Percentiles rank a stretch among this genome's conserved stretches.
Evolutionary conservation across 2,329 filamentous ascomycete genomes (phyloP).

Genomic region (Aspergillus sp.): DNA sequence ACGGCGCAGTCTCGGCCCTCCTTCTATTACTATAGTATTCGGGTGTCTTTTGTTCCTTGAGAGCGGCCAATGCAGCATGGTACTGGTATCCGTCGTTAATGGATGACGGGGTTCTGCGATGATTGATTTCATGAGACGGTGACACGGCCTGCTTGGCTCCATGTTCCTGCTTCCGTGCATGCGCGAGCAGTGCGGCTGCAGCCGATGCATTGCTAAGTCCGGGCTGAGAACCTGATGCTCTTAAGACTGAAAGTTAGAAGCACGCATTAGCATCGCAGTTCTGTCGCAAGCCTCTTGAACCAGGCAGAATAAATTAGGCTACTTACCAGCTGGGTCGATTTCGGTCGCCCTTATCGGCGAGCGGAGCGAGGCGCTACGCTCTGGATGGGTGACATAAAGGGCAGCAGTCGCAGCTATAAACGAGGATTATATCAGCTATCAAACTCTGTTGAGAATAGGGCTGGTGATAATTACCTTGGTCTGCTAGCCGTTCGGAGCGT

Average conservation of each 20-base stretch:
- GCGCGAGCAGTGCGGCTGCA: constrained; percentile 68
- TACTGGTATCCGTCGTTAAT: constrained; percentile 69
- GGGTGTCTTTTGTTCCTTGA: constrained; percentile 50
- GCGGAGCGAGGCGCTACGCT: constrained; percentile 31
- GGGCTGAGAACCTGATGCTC: constrained; percentile 59
- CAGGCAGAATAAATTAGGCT: background rate
- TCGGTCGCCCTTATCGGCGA: constrained; percentile 19
- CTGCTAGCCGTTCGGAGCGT: constrained; percentile 31
- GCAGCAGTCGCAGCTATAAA: constrained; percentile 60
- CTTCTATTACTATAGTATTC: constrained; percentile 65
- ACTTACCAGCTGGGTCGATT: constrained; percentile 25
- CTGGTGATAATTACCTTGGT: constrained; percentile 31
- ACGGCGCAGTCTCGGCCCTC: constrained; percentile 67
- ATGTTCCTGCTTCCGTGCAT: constrained; percentile 67
- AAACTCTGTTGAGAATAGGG: background rate
- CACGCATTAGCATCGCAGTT: background rate
- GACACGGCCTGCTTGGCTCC: constrained; percentile 58
- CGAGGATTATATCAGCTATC: constrained; percentile 5
- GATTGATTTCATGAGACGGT: constrained; percentile 58
- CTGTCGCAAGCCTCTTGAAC: background rate
- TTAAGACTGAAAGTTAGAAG: constrained; percentile 20
- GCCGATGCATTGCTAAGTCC: constrained; percentile 59
- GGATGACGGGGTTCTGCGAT: constrained; percentile 50
- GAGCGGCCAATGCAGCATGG: constrained; percentile 71
- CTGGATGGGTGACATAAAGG: constrained; percentile 53